phyloP scores from a whole-genome alignment of 139 green algal species.

The Tetradesmus lagerheimii region DNA sequence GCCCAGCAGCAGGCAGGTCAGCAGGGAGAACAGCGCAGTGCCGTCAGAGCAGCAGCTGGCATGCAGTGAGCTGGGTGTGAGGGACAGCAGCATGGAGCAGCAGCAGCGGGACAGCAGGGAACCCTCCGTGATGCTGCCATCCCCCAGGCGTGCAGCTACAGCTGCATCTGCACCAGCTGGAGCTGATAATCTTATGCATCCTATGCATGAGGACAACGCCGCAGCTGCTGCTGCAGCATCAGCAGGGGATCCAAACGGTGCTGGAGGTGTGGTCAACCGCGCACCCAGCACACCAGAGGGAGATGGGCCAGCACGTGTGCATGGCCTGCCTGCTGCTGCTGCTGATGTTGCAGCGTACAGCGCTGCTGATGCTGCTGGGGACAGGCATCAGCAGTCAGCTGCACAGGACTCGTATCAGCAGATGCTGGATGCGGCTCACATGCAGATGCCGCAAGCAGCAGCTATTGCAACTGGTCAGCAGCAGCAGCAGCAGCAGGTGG shows the following conservation, averaged over 20 bases:
- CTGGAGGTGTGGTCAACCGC: neutral
- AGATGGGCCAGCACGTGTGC: neutral
- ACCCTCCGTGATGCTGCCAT: neutral
- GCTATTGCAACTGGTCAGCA: neutral
- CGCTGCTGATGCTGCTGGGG: too few species aligned
- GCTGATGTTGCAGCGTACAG: too few species aligned
- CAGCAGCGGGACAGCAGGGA: neutral
- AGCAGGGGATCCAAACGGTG: neutral
- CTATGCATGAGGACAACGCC: neutral
- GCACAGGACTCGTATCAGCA: neutral
- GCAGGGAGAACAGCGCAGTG: neutral
- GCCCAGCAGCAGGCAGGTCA: neutral
- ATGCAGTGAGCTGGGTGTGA: neutral
- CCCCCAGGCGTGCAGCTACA: neutral
- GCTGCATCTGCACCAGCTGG: neutral
- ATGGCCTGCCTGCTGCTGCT: neutral
- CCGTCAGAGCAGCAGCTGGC: conserved; percentile 16
- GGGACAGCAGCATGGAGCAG: neutral
- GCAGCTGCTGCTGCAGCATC: neutral
- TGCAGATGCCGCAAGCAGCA: neutral
- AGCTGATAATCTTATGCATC: neutral
- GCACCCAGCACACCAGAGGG: neutral
- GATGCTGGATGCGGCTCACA: neutral
- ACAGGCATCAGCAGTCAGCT: neutral
- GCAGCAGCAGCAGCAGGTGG: conserved; percentile 16